Evolutionary conservation across 2,329 filamentous ascomycete genomes (phyloP).

Genomic region (Ceratocystis cubensis): DNA sequence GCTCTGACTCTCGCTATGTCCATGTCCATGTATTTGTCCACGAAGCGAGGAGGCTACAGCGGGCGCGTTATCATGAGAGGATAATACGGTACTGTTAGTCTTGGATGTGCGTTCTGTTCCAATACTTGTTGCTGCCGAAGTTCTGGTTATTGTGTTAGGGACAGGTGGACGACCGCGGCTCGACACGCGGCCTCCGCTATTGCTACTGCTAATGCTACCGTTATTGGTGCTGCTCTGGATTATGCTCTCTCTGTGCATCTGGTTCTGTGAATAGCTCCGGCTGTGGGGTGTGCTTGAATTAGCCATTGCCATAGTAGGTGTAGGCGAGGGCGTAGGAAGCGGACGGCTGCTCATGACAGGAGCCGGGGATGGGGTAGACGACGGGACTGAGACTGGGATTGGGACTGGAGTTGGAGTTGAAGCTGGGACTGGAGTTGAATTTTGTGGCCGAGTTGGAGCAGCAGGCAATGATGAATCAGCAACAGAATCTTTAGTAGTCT

Average conservation of each 20-base stretch:
- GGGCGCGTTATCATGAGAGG: background rate
- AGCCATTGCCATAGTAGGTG: slow-evolving; percentile 5
- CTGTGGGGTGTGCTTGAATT: background rate
- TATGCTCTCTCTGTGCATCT: background rate
- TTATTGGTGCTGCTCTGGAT: background rate
- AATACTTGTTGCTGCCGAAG: slow-evolving; percentile 16
- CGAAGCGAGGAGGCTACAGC: slow-evolving; percentile 11
- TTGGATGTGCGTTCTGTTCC: slow-evolving; percentile 13
- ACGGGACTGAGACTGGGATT: background rate
- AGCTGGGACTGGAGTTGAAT: background rate
- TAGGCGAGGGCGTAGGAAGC: slow-evolving; percentile 8
- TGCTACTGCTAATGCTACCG: background rate
- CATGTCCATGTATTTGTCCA: background rate
- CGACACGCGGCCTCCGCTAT: background rate
- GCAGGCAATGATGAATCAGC: background rate
- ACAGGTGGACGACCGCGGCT: slow-evolving; percentile 14
- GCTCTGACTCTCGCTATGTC: background rate
- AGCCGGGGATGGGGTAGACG: background rate
- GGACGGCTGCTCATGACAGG: slow-evolving; percentile 5
- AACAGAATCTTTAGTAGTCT: background rate
- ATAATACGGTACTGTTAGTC: slow-evolving; percentile 9
- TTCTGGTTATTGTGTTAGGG: slow-evolving; percentile 14
- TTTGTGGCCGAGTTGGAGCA: background rate
- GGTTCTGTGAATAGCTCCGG: slow-evolving; percentile 17
- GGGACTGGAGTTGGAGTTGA: background rate